Base-by-base conservation (phyloP, 495 filamentous ascomycete genomes). In the Annulohypoxylon stygium region DNA sequence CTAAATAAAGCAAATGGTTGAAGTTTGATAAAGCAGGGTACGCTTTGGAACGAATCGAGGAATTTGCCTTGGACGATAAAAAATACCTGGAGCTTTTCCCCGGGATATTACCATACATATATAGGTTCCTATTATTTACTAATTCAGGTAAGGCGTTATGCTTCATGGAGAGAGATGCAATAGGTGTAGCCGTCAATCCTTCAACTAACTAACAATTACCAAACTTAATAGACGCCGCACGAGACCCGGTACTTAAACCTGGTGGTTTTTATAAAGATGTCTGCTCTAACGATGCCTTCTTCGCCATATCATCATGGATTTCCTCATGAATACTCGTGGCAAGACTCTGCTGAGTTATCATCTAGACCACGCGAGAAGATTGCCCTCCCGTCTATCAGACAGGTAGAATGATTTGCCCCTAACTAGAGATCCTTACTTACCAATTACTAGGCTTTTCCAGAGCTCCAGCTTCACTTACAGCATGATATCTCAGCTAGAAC, bases 381-480 rank as follows among this genome's bases (percentile, higher is more conserved):
- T 60, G 78, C 79, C 36, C 76, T 86, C 18, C 84, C 84, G 20
- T 78, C 84, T 12, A 85, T 86, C 26, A 78, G 79, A 64, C 79
- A 81, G 78, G 84, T 85, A 81, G 61, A 58, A 14, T 25, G 39
- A 26, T 16, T 43, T 33, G 33, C 23, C 16, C 30, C 10, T 12
- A 2, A 34, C 11, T 20, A 25, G 50, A 39, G 39, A 33, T 33
- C 20, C 14, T 14, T 57, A 60, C 76, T 79, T 53, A 81, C 67
- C 50, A 39, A 39, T 14, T 57, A 18, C 2, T 61, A 86, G 84
- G 69, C 76, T 7, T 74, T 85, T 26, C 80, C 83, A 8, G 78
- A 83, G 14, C 65, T 83, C 25, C 66, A 73, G 14, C 61, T 70
- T 47, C 69, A 77, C 18, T 16, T 64, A 43, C 41, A 57, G 18